Percentiles rank a stretch among this genome's conserved stretches.
phyloP scores from a whole-genome alignment of 1,139 yeast species.

The Geotrichum carabidarum region DNA sequence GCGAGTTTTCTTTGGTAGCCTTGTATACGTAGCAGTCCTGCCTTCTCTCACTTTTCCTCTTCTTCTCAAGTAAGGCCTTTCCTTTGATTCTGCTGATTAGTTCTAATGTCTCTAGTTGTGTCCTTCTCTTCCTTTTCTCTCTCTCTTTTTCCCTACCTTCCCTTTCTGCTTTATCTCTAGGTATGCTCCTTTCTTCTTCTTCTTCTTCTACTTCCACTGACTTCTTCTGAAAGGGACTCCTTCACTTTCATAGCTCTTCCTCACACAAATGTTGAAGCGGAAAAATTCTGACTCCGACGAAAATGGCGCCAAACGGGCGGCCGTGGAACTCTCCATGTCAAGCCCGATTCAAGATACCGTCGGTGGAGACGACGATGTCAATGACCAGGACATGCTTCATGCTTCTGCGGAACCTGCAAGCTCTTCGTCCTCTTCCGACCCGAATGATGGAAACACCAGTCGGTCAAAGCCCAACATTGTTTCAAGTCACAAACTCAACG shows the following conservation, averaged over 20 bases:
- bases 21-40: background rate
- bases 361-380: background rate
- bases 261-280: conserved; percentile 50
- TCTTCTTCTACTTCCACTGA: background rate
- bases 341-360: background rate
- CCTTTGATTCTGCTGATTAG: background rate
- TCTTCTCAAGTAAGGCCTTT: background rate
- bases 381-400: conserved; percentile 2
- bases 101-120: background rate
- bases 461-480: conserved; percentile 16
- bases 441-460: background rate
- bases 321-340: conserved; percentile 45
- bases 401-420: background rate
- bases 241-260: background rate
- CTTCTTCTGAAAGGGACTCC: background rate
- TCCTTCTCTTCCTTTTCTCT: background rate
- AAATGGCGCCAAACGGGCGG: conserved; percentile 54
- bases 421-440: background rate
- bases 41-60: background rate
- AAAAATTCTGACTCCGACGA: conserved; percentile 55
- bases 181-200: conserved; percentile 3
- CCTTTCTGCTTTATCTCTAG: background rate
- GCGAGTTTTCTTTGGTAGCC: background rate
- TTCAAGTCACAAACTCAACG: conserved; percentile 18
- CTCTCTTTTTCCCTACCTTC: background rate